Percentiles rank a stretch among this genome's conserved stretches.
Conservation (phyloP, 1,284 basidiomycete genomes). For the Boletellus deceptivus region DNA sequence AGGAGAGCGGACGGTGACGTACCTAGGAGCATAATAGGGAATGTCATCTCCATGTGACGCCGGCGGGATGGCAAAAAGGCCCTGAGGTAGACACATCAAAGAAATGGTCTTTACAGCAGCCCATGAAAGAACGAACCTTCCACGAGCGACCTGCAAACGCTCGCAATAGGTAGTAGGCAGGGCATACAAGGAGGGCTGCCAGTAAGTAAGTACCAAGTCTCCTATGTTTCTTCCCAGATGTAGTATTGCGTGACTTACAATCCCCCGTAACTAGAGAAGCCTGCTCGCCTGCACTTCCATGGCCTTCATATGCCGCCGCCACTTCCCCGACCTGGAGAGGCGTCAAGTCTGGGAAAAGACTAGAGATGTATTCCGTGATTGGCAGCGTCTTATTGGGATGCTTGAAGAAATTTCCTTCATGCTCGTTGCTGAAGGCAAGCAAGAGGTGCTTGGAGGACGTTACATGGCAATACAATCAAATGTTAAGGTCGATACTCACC, state of each 20-base stretch:
- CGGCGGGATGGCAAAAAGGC: slow-evolving; percentile 24
- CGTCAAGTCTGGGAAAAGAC: slow-evolving; percentile 22
- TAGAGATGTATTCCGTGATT: slow-evolving; percentile 18
- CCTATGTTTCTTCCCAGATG: too few species aligned
- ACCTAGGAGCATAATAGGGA: slow-evolving; percentile 21
- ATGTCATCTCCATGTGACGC: slow-evolving; percentile 11
- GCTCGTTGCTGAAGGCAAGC: slow-evolving; percentile 14
- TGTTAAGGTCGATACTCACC: background rate
- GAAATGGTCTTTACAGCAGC: background rate
- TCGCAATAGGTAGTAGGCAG: slow-evolving; percentile 19
- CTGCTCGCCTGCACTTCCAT: slow-evolving; percentile 16
- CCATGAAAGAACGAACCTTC: slow-evolving; percentile 12
- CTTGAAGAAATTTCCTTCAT: slow-evolving; percentile 21
- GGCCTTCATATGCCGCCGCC: slow-evolving; percentile 10
- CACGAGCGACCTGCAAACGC: slow-evolving; percentile 17
- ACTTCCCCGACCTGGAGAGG: slow-evolving; percentile 6
- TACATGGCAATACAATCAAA: background rate
- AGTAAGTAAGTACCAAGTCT: too few species aligned
- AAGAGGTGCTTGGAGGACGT: slow-evolving; percentile 10
- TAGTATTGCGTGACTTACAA: slow-evolving; percentile 11
- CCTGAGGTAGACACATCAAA: slow-evolving; percentile 3
- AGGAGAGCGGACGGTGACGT: background rate
- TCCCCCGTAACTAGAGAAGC: slow-evolving; percentile 16
- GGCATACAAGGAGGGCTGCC: slow-evolving; percentile 6
- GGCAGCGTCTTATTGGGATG: slow-evolving; percentile 9